Conservation (phyloP, 176 grass and related monocot species). For the Triticum turgidum region DNA sequence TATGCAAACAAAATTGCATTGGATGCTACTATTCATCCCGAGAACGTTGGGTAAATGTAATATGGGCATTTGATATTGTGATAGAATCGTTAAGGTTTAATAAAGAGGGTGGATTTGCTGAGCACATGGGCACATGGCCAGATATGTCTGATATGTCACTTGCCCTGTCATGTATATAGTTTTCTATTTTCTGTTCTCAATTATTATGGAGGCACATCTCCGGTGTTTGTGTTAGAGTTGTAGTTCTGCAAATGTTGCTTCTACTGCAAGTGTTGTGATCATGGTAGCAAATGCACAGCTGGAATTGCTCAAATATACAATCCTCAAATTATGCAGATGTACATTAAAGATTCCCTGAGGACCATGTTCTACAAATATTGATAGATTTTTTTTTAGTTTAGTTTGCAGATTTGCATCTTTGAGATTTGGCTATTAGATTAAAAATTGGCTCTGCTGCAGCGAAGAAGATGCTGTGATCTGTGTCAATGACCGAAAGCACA, state of each 20-base stretch:
- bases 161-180: no score
- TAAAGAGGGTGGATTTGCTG: no score
- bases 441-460: slow-evolving; percentile 40
- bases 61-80: no score
- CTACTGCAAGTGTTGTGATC: not conserved
- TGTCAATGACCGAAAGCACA: slow-evolving; percentile 36
- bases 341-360: not conserved
- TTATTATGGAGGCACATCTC: not conserved
- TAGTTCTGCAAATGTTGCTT: not conserved
- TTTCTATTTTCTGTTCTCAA: no score
- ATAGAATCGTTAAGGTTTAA: no score
- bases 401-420: slow-evolving; percentile 24
- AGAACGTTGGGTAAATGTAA: not conserved
- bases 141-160: no score
- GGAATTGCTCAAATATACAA: not conserved
- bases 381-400: not conserved
- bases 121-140: no score
- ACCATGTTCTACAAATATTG: not conserved
- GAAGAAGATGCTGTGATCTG: slow-evolving; percentile 54
- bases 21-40: not conserved
- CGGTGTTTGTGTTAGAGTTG: not conserved
- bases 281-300: not conserved
- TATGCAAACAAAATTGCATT: not conserved
- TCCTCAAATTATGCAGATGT: not conserved
- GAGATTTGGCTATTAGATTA: slow-evolving; percentile 39